phyloP scores from a whole-genome alignment of 257 asterid genomes.

The Marsdenia floribunda region DNA sequence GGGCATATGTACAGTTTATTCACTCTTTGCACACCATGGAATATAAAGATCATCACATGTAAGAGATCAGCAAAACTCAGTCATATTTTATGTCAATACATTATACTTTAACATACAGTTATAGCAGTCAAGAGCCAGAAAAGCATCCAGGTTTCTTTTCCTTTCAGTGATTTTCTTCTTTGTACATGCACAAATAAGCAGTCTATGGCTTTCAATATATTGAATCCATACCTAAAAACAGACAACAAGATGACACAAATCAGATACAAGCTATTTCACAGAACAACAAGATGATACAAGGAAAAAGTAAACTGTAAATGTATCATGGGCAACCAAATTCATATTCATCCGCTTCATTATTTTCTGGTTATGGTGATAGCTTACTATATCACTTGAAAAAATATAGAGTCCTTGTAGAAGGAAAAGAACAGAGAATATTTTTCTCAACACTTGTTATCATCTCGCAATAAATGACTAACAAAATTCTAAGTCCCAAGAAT shows the following conservation, averaged over 20 bases:
- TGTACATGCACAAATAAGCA: not conserved
- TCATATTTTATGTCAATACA: not conserved
- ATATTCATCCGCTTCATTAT: not conserved
- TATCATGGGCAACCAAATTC: not conserved
- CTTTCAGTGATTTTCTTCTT: not conserved
- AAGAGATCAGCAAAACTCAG: conserved; percentile 1
- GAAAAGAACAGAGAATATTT: not conserved
- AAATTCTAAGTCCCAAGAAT: not conserved
- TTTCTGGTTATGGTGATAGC: not conserved
- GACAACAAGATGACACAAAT: not conserved
- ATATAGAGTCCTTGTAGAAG: not conserved
- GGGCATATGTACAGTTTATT: conserved; percentile 23
- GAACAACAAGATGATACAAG: not conserved
- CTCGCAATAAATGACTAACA: not conserved
- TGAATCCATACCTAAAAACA: not conserved
- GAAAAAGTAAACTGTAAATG: not conserved
- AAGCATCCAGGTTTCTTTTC: not conserved
- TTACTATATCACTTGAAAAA: not conserved
- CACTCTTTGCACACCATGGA: not conserved
- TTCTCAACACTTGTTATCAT: not conserved
- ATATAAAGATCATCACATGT: not conserved
- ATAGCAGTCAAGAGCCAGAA: not conserved
- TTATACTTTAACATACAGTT: not conserved
- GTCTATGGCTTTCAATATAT: not conserved
- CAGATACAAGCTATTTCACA: not conserved